phyloP scores from a whole-genome alignment of 2,329 filamentous ascomycete species.

The Aureobasidium musti region DNA sequence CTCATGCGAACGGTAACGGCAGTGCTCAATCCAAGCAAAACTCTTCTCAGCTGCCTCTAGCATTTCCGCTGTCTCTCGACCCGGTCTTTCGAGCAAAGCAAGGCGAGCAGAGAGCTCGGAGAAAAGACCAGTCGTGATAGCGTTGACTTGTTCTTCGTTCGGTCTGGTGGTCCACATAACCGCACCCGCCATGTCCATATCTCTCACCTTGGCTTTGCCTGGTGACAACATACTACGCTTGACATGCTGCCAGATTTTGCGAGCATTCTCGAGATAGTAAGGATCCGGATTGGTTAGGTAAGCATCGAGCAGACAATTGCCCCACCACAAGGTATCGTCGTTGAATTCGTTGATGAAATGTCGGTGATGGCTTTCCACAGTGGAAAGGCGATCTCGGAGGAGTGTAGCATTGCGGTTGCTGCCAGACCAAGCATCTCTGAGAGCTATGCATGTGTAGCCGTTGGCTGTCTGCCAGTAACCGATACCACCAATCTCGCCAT shows the following conservation, averaged over 20 bases:
- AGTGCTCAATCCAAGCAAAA: conserved; percentile 37
- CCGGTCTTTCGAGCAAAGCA: conserved; percentile 30
- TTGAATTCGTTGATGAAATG: conserved; percentile 38
- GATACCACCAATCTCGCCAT: conserved; percentile 37
- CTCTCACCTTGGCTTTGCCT: conserved; percentile 33
- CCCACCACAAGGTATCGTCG: conserved; percentile 39
- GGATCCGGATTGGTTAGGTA: conserved; percentile 34
- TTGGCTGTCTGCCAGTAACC: conserved; percentile 40
- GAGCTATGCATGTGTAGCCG: conserved; percentile 38
- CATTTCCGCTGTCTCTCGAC: conserved; percentile 29
- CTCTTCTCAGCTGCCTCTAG: conserved; percentile 34
- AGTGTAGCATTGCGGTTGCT: conserved; percentile 33
- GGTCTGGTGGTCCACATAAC: conserved; percentile 30
- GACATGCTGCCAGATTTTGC: conserved; percentile 34
- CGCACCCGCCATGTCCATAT: conserved; percentile 36
- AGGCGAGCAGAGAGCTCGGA: conserved; percentile 36
- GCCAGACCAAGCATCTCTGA: conserved; percentile 35
- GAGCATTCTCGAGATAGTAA: conserved; percentile 35
- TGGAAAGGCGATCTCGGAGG: conserved; percentile 31
- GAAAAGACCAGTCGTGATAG: conserved; percentile 32
- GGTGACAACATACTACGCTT: conserved; percentile 31
- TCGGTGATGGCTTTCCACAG: conserved; percentile 32
- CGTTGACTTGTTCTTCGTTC: conserved; percentile 29
- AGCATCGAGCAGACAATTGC: conserved; percentile 34
- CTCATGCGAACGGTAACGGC: conserved; percentile 35